Base-by-base conservation (phyloP, 2,329 filamentous ascomycete genomes). In the Colletotrichum lindemuthianum region DNA sequence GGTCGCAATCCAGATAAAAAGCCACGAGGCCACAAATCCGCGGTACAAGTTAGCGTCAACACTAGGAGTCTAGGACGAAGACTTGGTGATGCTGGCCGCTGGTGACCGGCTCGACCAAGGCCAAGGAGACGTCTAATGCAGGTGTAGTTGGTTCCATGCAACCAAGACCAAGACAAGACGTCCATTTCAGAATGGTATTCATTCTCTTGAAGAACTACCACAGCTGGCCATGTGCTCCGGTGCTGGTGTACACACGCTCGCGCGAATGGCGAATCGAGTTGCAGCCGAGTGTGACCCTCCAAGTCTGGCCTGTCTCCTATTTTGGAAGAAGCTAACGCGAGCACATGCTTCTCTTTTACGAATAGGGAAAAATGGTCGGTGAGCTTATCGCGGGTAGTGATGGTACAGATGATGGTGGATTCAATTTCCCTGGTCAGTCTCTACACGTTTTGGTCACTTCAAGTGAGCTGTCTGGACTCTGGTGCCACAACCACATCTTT, bases 221-320 rank as follows among this genome's bases (percentile, higher is more conserved):
- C 36, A 24, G 48, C 9, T 39, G 53, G 41, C 63, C 59, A 63
- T 65, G 63, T 63, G 63, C 59, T 39, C 40, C 6, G 11, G 43
- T 24, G 44, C 34, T 41, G 36, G 37, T 32, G 40, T n/a, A 11
- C 16, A 15, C n/a, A 24, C 7, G 15, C 16, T 8, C 32, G 44
- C 34, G 53, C 41, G 63, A 50, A 63, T 63, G 59, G 24, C 24
- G 24, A 24, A 66, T 59, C 59, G 53, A 59, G 47, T 53, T 48
- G 59, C 36, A 37, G 59, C 52, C 63, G 63, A 64, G 39, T 66
- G 48, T 45, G 36, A 66, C 59, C 59, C 59, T 64, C 59, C 48
- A 43, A 34, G 43, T 11, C 10, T 33, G 24, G 39, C 24, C 63
- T 47, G 33, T 65, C 61, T 57, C 61, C 34, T 8, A 12, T 51